phyloP scores from a whole-genome alignment of 805 yeast genomes.

The Hagleromyces aurorensis region DNA sequence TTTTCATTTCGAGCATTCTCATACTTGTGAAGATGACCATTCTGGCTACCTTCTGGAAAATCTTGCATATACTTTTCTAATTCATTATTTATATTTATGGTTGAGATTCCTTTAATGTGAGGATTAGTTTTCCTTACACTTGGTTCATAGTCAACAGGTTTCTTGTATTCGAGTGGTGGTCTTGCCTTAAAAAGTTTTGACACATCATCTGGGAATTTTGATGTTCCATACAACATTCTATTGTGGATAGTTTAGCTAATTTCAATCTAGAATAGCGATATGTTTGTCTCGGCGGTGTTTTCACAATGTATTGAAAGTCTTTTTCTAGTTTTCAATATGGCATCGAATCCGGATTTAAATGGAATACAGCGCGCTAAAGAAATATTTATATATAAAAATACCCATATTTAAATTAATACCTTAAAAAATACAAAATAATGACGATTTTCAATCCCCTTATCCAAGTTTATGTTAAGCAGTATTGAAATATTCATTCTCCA shows the following conservation, averaged over 20 bases:
- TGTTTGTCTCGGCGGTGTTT: too few relatives aligned
- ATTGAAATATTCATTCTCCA: too few relatives aligned
- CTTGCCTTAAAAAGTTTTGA: conserved; percentile 40
- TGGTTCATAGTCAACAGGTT: conserved; percentile 43
- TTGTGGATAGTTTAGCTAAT: neutral
- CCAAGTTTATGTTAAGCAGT: too few relatives aligned
- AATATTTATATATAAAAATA: conserved; percentile 2
- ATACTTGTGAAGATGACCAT: conserved; percentile 23
- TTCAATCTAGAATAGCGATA: too few relatives aligned
- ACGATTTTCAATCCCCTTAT: too few relatives aligned
- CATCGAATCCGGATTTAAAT: too few relatives aligned
- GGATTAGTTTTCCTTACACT: conserved; percentile 40
- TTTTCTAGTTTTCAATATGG: too few relatives aligned
- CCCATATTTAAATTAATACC: conserved; percentile 1
- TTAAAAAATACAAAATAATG: conserved; percentile 1
- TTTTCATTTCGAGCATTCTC: conserved; percentile 14
- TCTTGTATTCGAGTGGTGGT: conserved; percentile 44
- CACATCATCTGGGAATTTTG: conserved; percentile 36
- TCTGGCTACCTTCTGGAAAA: conserved; percentile 20
- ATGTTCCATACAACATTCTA: conserved; percentile 24
- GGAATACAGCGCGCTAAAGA: too few relatives aligned
- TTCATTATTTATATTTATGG: conserved; percentile 18
- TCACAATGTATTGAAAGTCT: too few relatives aligned
- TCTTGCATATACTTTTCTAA: conserved; percentile 28
- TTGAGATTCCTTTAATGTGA: conserved; percentile 39